These are phyloP conservation scores for Phytopythium boreale DNA, from an alignment of 352 stramenopile species.

Conservation along the genomic window DNA sequence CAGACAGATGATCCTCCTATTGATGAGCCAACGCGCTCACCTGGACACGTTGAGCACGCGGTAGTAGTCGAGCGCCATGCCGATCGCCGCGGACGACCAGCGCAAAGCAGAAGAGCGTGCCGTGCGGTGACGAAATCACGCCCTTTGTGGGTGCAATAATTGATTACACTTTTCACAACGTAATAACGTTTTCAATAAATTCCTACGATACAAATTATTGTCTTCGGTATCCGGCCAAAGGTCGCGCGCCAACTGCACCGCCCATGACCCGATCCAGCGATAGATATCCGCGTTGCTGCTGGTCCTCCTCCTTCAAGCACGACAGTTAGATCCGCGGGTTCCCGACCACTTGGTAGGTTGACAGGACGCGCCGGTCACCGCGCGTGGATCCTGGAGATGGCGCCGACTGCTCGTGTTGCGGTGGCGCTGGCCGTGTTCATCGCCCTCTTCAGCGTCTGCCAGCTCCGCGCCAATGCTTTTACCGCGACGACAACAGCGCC, in stretches of 20 bases:
- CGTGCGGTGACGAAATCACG: too few relatives aligned
- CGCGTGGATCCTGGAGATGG: neutral
- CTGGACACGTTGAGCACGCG: constrained; percentile 72
- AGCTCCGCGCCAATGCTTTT: neutral
- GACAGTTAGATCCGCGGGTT: too few relatives aligned
- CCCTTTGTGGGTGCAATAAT: too few relatives aligned
- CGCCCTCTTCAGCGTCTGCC: neutral
- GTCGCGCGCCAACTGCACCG: too few relatives aligned
- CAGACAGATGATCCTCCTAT: neutral
- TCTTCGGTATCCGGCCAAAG: too few relatives aligned
- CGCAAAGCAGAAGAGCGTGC: too few relatives aligned
- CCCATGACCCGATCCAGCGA: too few relatives aligned
- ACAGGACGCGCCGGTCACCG: neutral
- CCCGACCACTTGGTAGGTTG: neutral
- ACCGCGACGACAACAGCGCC: neutral
- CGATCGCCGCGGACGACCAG: neutral
- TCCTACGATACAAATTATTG: too few relatives aligned
- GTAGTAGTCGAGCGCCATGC: constrained; percentile 63
- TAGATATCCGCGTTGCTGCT: too few relatives aligned
- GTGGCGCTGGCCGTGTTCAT: neutral
- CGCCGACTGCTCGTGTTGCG: neutral
- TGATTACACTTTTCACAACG: too few relatives aligned
- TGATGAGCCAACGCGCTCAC: constrained; percentile 17
- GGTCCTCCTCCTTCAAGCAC: too few relatives aligned
- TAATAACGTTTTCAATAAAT: too few relatives aligned